A percentile compares a stretch with the other conserved stretches of the same genome.
Conservation (phyloP, 345 rosid genomes). For the Isatis tinctoria region DNA sequence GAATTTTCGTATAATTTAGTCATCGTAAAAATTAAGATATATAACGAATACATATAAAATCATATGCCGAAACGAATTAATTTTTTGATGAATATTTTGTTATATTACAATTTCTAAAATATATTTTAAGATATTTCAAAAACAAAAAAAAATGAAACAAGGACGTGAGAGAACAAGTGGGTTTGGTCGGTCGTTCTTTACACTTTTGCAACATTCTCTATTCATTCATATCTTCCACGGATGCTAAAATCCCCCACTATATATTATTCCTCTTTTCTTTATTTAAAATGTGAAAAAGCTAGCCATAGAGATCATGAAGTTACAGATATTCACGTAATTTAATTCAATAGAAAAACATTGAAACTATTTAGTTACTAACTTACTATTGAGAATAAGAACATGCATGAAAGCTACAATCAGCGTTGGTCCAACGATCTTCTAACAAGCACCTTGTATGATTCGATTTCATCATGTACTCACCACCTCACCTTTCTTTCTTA, state of each 20-base stretch:
- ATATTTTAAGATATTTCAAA: neutral
- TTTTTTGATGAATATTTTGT: neutral
- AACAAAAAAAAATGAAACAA: neutral
- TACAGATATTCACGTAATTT: neutral
- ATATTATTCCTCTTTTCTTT: constrained; percentile 12
- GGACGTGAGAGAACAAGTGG: constrained; percentile 33
- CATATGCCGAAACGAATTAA: neutral
- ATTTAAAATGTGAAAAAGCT: neutral
- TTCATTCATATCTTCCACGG: constrained; percentile 33
- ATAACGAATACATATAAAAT: neutral
- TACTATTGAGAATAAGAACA: constrained; percentile 23
- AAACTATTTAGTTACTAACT: neutral
- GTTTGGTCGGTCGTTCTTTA: constrained; percentile 36
- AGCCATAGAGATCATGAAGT: neutral
- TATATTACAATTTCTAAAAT: neutral
- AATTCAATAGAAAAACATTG: neutral
- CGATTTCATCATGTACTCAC: constrained; percentile 9
- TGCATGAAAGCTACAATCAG: neutral
- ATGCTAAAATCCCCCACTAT: constrained; percentile 30
- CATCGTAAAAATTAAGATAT: neutral
- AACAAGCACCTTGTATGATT: constrained; percentile 22
- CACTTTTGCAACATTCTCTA: constrained; percentile 25
- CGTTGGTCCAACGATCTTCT: constrained; percentile 30
- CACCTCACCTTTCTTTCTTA: neutral
- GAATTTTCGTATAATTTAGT: neutral